A percentile compares a stretch with the other conserved stretches of the same genome.
phyloP scores from a whole-genome alignment of 306 rosid species.

The Parietaria judaica region DNA sequence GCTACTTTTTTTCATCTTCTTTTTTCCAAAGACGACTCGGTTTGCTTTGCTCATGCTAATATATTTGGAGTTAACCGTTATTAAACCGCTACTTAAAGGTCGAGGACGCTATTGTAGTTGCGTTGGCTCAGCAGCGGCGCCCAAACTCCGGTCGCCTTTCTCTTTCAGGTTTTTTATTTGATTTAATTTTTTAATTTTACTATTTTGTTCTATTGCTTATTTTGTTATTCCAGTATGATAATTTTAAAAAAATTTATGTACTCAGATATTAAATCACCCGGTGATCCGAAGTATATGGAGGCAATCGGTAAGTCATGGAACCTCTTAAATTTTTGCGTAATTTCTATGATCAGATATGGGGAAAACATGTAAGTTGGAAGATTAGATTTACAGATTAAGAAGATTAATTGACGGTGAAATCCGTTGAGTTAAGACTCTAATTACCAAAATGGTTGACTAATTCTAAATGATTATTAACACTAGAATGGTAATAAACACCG shows the following conservation, averaged over 20 bases:
- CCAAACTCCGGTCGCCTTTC: constrained; percentile 72
- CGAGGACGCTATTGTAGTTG: constrained; percentile 83
- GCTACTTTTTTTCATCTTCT: neutral
- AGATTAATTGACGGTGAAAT: too few relatives aligned
- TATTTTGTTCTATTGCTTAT: too few relatives aligned
- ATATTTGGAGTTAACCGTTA: constrained; percentile 7
- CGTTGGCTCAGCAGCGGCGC: constrained; percentile 74
- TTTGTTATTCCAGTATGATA: neutral
- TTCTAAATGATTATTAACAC: neutral
- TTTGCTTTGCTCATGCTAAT: constrained; percentile 5
- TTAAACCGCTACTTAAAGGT: constrained; percentile 40
- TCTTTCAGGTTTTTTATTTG: constrained; percentile 56
- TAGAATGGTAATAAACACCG: constrained; percentile 5
- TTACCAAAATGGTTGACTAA: neutral
- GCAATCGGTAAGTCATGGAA: constrained; percentile 66
- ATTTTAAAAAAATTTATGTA: neutral
- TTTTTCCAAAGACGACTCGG: neutral
- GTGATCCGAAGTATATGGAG: constrained; percentile 87
- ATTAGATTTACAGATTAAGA: too few relatives aligned
- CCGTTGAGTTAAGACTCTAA: too few relatives aligned
- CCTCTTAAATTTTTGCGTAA: neutral
- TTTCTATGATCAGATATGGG: neutral
- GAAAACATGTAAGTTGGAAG: too few relatives aligned
- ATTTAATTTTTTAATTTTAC: too few relatives aligned
- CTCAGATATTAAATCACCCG: constrained; percentile 82